phyloP scores from a whole-genome alignment of 208 protist genomes.

The Trypanosoma grayi region DNA sequence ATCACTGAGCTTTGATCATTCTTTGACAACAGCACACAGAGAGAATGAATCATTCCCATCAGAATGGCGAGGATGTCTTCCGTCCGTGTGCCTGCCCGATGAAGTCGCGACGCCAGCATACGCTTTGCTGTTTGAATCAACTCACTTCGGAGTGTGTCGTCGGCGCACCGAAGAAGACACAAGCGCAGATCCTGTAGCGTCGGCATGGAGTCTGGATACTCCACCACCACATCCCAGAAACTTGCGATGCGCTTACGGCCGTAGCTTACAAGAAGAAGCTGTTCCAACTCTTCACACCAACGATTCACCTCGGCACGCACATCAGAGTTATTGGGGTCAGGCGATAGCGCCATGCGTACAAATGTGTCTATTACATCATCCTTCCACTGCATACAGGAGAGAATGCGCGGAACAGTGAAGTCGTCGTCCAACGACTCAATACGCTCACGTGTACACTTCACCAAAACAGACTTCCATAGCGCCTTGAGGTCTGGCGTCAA shows the following conservation, averaged over 20 bases:
- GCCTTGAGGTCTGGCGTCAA: constrained; percentile 49
- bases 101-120: constrained; percentile 72
- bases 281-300: constrained; percentile 69
- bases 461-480: constrained; percentile 61
- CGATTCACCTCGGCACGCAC: constrained; percentile 43
- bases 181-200: constrained; percentile 75
- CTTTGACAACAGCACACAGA: constrained; percentile 68
- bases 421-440: constrained; percentile 62
- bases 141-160: constrained; percentile 51
- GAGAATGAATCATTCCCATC: constrained; percentile 70
- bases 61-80: constrained; percentile 86
- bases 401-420: constrained; percentile 51
- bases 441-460: constrained; percentile 40
- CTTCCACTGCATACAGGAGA: constrained; percentile 61
- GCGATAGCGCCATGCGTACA: constrained; percentile 50
- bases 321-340: constrained; percentile 16
- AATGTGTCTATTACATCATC: constrained; percentile 68
- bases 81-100: constrained; percentile 80
- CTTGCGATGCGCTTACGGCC: constrained; percentile 52
- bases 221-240: constrained; percentile 86
- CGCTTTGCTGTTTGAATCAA: constrained; percentile 50
- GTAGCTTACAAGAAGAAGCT: constrained; percentile 51
- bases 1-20: constrained; percentile 78
- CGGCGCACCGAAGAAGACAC: constrained; percentile 55
- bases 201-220: constrained; percentile 79